Percentiles rank a stretch among this genome's conserved stretches.
phyloP scores from a whole-genome alignment of 192 early-diverging fungal species.

The Backusella mclennaniae region DNA sequence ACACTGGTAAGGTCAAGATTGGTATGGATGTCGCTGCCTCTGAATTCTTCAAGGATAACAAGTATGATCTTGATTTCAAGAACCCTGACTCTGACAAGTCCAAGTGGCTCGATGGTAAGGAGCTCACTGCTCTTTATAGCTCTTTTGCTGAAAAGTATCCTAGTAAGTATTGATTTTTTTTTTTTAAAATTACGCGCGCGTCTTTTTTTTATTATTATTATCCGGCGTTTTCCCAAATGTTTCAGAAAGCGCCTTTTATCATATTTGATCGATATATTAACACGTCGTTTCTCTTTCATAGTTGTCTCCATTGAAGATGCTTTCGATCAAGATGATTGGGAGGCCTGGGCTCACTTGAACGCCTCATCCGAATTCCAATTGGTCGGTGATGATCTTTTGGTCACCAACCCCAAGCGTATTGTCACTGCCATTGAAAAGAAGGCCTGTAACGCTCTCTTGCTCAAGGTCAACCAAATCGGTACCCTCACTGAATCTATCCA shows the following conservation, averaged over 20 bases:
- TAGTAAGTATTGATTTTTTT: conserved; percentile 28
- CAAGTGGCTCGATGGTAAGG: conserved; percentile 69
- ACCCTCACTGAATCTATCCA: conserved; percentile 94
- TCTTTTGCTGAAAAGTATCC: conserved; percentile 83
- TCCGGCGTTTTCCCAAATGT: background rate
- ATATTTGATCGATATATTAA: too few species aligned
- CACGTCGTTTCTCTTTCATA: too few species aligned
- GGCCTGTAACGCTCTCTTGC: conserved; percentile 89
- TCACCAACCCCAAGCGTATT: conserved; percentile 97
- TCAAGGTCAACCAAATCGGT: conserved; percentile 99
- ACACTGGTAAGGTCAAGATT: conserved; percentile 95
- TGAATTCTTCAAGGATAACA: conserved; percentile 96
- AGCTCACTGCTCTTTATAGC: conserved; percentile 84
- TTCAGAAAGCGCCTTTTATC: too few species aligned
- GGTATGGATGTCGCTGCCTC: conserved; percentile 98
- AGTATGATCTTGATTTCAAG: conserved; percentile 99
- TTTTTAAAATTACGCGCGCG: background rate
- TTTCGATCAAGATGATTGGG: too few species aligned
- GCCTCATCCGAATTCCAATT: too few species aligned
- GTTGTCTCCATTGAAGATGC: too few species aligned
- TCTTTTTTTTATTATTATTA: background rate
- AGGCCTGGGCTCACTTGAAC: too few species aligned
- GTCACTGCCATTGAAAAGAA: conserved; percentile 88
- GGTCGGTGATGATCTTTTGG: conserved; percentile 94
- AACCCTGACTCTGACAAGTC: conserved; percentile 77